Evolutionary conservation across 176 grass and related monocot genomes (phyloP).

Genomic region (Raddia guianensis): DNA sequence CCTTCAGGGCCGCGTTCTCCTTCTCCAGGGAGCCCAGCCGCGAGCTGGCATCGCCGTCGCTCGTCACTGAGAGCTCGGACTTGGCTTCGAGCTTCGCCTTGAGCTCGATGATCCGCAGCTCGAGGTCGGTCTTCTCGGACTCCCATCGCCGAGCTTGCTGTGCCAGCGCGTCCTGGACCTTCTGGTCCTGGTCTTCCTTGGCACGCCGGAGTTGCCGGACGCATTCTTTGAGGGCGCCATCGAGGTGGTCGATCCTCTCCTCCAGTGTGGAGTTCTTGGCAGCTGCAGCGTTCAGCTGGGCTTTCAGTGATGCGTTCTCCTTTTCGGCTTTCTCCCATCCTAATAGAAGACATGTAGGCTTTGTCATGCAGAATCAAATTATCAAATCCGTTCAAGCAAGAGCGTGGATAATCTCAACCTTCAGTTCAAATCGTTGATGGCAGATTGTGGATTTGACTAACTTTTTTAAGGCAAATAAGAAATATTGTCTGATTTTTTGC

Average conservation of each 20-base stretch:
- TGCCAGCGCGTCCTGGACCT: slow-evolving; percentile 55
- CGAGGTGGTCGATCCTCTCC: slow-evolving; percentile 66
- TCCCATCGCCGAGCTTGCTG: slow-evolving; percentile 66
- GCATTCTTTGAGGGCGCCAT: slow-evolving; percentile 91
- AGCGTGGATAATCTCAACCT: not conserved
- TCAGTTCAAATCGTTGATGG: too few species aligned
- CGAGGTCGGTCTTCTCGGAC: slow-evolving; percentile 64
- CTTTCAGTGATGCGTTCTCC: slow-evolving; percentile 67
- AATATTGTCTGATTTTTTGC: slow-evolving; percentile 9
- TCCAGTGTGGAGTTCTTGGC: slow-evolving; percentile 64
- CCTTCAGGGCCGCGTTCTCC: slow-evolving; percentile 69
- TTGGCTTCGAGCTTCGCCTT: slow-evolving; percentile 77
- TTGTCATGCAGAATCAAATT: not conserved
- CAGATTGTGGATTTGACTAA: too few species aligned
- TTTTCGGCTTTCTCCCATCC: slow-evolving; percentile 94
- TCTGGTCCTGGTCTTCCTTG: slow-evolving; percentile 68
- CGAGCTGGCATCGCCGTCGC: slow-evolving; percentile 39
- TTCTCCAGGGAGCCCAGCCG: slow-evolving; percentile 62
- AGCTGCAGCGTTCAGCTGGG: slow-evolving; percentile 60
- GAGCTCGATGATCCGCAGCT: slow-evolving; percentile 65
- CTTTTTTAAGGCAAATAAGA: too few species aligned
- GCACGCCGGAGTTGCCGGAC: slow-evolving; percentile 72
- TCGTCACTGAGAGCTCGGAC: slow-evolving; percentile 43
- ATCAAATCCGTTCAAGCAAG: not conserved
- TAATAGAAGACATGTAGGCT: slow-evolving; percentile 26